Evolutionary conservation across 176 grass and related monocot genomes (phyloP).

Genomic region (Aegilops sharonensis): DNA sequence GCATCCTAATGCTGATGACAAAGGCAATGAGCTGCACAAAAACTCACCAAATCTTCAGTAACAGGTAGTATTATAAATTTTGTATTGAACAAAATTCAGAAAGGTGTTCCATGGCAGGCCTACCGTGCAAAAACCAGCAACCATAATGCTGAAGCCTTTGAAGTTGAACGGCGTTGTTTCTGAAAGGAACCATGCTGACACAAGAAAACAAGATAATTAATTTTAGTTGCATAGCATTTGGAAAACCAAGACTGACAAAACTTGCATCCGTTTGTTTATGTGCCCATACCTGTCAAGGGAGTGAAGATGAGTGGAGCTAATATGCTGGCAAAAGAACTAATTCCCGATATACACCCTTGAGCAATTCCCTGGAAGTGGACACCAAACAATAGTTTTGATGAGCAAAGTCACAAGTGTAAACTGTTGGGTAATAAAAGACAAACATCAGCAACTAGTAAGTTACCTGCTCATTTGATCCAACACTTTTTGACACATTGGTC

Average conservation of each 20-base stretch:
- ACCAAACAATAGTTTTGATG: not conserved
- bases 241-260: not conserved
- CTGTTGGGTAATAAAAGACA: not conserved
- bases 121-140: constrained; percentile 80
- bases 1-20: constrained; percentile 42
- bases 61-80: not conserved
- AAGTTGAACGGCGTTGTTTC: constrained; percentile 70
- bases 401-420: not conserved
- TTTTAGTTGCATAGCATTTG: not conserved
- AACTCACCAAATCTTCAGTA: not conserved
- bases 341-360: constrained; percentile 91
- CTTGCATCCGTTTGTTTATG: not conserved
- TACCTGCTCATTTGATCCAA: constrained; percentile 84
- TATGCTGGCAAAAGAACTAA: constrained; percentile 84
- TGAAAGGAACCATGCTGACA: constrained; percentile 80
- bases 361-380: constrained; percentile 66
- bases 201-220: not conserved
- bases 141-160: constrained; percentile 93
- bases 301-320: constrained; percentile 81
- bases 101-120: not conserved
- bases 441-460: not conserved
- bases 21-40: constrained; percentile 41
- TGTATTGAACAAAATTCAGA: not conserved
- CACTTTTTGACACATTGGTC: constrained; percentile 74
- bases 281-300: constrained; percentile 65